Percentiles rank a stretch among this genome's conserved stretches.
phyloP scores from a whole-genome alignment of 78 protist genomes.

The Dictyostelium citrinum region DNA sequence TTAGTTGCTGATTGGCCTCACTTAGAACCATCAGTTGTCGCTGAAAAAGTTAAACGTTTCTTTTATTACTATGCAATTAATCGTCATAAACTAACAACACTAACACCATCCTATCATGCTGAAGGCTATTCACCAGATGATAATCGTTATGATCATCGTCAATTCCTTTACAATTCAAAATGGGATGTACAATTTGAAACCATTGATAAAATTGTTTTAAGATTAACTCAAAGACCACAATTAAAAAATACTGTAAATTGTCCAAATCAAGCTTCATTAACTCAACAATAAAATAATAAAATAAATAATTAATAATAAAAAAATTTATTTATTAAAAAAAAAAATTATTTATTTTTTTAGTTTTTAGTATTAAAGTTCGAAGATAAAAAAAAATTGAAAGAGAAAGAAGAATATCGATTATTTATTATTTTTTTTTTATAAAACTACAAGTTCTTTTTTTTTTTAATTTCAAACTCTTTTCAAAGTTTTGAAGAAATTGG shows the following conservation, averaged over 20 bases:
- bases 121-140: conserved; percentile 91
- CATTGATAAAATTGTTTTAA: conserved; percentile 74
- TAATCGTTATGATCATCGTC: conserved; percentile 92
- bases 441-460: neutral
- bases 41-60: conserved; percentile 88
- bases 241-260: neutral
- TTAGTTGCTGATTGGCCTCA: conserved; percentile 77
- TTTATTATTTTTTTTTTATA: neutral
- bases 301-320: neutral
- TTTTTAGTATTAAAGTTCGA: neutral
- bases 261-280: neutral
- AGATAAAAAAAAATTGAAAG: neutral
- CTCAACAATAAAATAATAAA: neutral
- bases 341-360: neutral
- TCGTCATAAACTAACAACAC: conserved; percentile 89
- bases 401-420: neutral
- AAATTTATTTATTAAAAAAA: too few species aligned
- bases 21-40: conserved; percentile 30
- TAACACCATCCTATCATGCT: conserved; percentile 93
- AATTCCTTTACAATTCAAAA: conserved; percentile 83
- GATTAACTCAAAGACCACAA: neutral
- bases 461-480: neutral
- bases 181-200: conserved; percentile 78
- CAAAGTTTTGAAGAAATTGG: conserved; percentile 12
- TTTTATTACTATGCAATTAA: conserved; percentile 86